Conservation (phyloP, 179 eudicot genomes). For the Drosera spatulata region DNA sequence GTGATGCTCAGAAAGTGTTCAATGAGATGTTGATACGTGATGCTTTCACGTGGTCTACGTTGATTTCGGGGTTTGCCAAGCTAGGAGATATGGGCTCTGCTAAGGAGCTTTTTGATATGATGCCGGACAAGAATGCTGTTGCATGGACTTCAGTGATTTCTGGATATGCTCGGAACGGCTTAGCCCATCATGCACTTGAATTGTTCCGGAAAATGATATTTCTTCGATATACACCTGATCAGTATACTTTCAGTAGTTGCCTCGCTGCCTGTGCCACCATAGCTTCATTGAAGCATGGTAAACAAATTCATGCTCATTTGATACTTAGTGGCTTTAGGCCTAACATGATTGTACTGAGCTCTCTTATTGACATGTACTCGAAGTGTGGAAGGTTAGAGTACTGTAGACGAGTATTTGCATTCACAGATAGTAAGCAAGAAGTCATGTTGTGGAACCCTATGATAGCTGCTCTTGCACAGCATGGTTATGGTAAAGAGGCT, state of each 20-base stretch:
- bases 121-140: conserved; percentile 56
- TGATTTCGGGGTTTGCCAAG: conserved; percentile 60
- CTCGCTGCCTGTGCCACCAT: conserved; percentile 57
- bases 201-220: conserved; percentile 43
- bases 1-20: conserved; percentile 50
- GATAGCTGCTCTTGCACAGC: conserved; percentile 66
- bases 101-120: conserved; percentile 39
- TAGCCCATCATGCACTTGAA: conserved; percentile 37
- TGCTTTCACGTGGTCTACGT: conserved; percentile 56
- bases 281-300: conserved; percentile 48
- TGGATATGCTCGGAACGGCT: conserved; percentile 49
- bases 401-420: conserved; percentile 34
- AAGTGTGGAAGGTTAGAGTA: conserved; percentile 53
- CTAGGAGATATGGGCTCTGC: conserved; percentile 59
- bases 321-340: conserved; percentile 33
- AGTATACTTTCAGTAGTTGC: conserved; percentile 60
- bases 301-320: conserved; percentile 64
- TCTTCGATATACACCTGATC: conserved; percentile 37
- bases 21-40: conserved; percentile 54
- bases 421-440: conserved; percentile 38
- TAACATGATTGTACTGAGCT: conserved; percentile 51
- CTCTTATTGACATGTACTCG: conserved; percentile 76
- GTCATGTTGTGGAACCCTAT: conserved; percentile 59
- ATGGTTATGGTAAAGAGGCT: conserved; percentile 54
- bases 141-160: conserved; percentile 69